These are phyloP conservation scores for Mycotypha africana DNA, from an alignment of 371 early-diverging fungal genomes.

Conservation along the genomic window DNA sequence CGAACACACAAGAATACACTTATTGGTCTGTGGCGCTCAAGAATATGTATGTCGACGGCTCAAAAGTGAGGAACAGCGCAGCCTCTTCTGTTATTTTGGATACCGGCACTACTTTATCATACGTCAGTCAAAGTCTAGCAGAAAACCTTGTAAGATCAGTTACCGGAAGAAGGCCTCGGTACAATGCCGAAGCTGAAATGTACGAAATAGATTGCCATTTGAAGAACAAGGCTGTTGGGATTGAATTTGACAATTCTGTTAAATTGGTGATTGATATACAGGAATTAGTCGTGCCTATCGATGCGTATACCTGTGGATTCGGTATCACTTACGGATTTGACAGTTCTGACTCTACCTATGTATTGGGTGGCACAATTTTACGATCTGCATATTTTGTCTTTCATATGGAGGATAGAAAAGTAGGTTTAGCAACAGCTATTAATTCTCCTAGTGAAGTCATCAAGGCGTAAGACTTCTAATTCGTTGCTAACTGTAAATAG, in stretches of 20 bases:
- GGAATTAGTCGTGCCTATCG: neutral
- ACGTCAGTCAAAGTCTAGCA: neutral
- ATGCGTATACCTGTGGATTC: too few species aligned
- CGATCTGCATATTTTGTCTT: slow-evolving; percentile 36
- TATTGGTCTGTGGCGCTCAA: slow-evolving; percentile 1
- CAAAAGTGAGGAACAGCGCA: neutral
- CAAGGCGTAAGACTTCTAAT: too few species aligned
- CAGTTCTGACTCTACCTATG: slow-evolving; percentile 12
- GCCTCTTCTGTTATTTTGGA: neutral
- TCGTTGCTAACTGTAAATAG: too few species aligned
- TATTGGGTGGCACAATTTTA: slow-evolving; percentile 34
- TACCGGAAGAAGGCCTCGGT: too few species aligned
- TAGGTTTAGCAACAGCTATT: slow-evolving; percentile 37
- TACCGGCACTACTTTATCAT: slow-evolving; percentile 2
- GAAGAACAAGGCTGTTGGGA: neutral
- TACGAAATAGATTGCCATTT: too few species aligned
- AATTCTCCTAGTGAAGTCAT: neutral
- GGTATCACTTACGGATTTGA: too few species aligned
- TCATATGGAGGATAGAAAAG: slow-evolving; percentile 27
- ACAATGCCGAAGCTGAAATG: too few species aligned
- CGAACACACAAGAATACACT: slow-evolving; percentile 1
- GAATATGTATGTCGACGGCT: neutral
- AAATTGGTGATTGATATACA: neutral
- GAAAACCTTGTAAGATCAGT: slow-evolving; percentile 6
- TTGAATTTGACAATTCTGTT: neutral